Percentiles rank a stretch among this genome's conserved stretches.
phyloP scores from a whole-genome alignment of 2,329 filamentous ascomycete species.

The Penicillium sclerotiorum region DNA sequence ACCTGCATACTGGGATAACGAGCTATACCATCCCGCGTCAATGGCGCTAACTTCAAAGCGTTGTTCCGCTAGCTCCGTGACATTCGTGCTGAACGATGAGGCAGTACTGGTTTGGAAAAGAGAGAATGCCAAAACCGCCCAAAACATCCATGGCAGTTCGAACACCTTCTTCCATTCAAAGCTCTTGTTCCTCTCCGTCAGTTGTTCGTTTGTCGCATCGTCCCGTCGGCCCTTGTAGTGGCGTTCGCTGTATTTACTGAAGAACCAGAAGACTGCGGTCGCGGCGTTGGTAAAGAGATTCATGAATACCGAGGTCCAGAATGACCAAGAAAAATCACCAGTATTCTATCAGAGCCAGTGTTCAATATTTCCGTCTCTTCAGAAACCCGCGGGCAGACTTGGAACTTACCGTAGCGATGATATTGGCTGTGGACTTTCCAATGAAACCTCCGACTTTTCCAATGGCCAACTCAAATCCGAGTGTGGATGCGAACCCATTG shows the following conservation, averaged over 20 bases:
- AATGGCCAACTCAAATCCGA: constrained; percentile 63
- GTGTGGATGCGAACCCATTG: constrained; percentile 63
- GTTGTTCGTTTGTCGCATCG: constrained; percentile 59
- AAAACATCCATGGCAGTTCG: constrained; percentile 62
- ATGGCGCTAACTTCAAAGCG: constrained; percentile 59
- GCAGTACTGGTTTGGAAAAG: constrained; percentile 62
- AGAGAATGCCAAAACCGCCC: constrained; percentile 58
- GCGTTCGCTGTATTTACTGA: constrained; percentile 55
- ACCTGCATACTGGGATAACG: constrained; percentile 58
- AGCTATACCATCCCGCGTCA: constrained; percentile 63
- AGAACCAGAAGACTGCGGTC: constrained; percentile 58
- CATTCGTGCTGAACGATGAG: constrained; percentile 58
- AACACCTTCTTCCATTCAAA: constrained; percentile 61
- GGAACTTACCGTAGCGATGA: constrained; percentile 52
- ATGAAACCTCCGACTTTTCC: constrained; percentile 62
- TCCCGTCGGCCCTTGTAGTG: constrained; percentile 54
- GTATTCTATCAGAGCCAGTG: constrained; percentile 45
- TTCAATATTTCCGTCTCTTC: too few relatives aligned
- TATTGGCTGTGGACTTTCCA: constrained; percentile 62
- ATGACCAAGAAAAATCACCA: constrained; percentile 64
- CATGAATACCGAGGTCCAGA: constrained; percentile 67
- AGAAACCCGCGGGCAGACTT: too few relatives aligned
- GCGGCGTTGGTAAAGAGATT: constrained; percentile 64
- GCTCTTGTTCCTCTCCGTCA: constrained; percentile 63
- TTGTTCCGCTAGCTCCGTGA: constrained; percentile 63